These are phyloP conservation scores for Gymnopus androsaceus DNA, from an alignment of 1,284 basidiomycete species.

Conservation along the genomic window DNA sequence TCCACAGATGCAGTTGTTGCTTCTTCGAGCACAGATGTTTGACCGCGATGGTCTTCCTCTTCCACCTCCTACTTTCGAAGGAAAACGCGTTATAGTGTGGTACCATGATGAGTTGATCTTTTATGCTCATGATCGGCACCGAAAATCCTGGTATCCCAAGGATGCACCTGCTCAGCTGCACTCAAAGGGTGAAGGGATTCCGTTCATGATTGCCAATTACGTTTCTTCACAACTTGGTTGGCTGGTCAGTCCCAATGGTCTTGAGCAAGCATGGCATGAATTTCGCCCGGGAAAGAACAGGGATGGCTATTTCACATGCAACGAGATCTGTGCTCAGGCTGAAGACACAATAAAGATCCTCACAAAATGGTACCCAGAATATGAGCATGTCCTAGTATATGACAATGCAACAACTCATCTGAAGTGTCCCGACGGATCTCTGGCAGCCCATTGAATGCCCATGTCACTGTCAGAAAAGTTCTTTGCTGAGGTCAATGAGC, in stretches of 20 bases:
- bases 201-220: constrained; percentile 27
- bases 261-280: constrained; percentile 17
- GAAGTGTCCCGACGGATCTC: constrained; percentile 32
- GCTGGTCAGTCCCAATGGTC: constrained; percentile 27
- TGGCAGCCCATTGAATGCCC: constrained; percentile 28
- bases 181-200: constrained; percentile 2
- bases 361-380: constrained; percentile 25
- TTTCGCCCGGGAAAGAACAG: constrained; percentile 30
- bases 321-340: constrained; percentile 26
- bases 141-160: constrained; percentile 9
- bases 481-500: constrained; percentile 8
- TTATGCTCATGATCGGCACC: constrained; percentile 29
- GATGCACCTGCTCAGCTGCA: background rate
- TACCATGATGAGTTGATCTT: constrained; percentile 32
- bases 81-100: constrained; percentile 22
- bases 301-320: constrained; percentile 32
- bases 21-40: background rate
- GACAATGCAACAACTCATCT: constrained; percentile 39
- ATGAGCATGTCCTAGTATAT: constrained; percentile 34
- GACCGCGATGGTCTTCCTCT: background rate
- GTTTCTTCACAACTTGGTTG: constrained; percentile 34
- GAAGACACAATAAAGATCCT: constrained; percentile 32
- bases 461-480: constrained; percentile 12
- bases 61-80: background rate
- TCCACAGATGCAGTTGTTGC: background rate